Conservation (phyloP, 192 early-diverging fungal genomes). For the Coemansia sp. region DNA sequence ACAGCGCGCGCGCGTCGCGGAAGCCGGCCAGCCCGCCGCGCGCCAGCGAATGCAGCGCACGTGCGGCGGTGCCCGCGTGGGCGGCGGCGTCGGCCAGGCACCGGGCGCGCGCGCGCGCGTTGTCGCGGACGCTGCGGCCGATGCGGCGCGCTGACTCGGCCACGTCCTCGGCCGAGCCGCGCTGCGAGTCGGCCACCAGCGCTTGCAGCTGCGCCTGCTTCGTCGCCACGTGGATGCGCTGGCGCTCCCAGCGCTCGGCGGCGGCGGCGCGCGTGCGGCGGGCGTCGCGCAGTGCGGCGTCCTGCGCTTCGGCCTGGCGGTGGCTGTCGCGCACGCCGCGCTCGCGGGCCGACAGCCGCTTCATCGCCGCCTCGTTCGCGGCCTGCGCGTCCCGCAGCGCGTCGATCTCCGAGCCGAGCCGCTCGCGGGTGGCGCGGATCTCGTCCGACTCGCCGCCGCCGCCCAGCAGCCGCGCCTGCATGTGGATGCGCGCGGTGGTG, state of each 20-base stretch:
- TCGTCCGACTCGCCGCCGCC: constrained; percentile 43
- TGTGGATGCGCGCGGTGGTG: constrained; percentile 21
- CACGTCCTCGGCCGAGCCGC: constrained; percentile 1
- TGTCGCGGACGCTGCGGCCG: constrained; percentile 9
- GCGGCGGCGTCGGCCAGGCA: constrained; percentile 5
- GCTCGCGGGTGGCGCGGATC: constrained; percentile 21
- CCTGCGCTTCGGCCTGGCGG: constrained; percentile 19
- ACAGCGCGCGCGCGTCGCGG: constrained; percentile 6
- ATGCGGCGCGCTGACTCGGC: constrained; percentile 16
- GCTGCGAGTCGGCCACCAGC: constrained; percentile 18
- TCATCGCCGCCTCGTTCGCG: constrained; percentile 32
- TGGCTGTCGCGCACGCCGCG: constrained; percentile 32
- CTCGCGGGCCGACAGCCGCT: constrained; percentile 20
- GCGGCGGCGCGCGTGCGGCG: constrained; percentile 9
- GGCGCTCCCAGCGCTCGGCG: constrained; percentile 17
- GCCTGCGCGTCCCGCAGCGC: constrained; percentile 21
- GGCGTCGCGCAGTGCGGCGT: constrained; percentile 30
- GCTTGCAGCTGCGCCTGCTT: constrained; percentile 26
- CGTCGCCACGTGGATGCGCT: constrained; percentile 24
- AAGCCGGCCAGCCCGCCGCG: constrained; percentile 14
- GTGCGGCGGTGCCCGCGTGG: background rate
- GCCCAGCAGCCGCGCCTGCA: constrained; percentile 21
- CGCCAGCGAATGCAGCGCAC: constrained; percentile 10
- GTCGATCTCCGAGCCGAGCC: constrained; percentile 21
- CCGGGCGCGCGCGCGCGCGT: constrained; percentile 18